Percentiles rank a stretch among this genome's conserved stretches.
phyloP scores from a whole-genome alignment of 257 asterid species.

The Parsonsia alboflavescens region DNA sequence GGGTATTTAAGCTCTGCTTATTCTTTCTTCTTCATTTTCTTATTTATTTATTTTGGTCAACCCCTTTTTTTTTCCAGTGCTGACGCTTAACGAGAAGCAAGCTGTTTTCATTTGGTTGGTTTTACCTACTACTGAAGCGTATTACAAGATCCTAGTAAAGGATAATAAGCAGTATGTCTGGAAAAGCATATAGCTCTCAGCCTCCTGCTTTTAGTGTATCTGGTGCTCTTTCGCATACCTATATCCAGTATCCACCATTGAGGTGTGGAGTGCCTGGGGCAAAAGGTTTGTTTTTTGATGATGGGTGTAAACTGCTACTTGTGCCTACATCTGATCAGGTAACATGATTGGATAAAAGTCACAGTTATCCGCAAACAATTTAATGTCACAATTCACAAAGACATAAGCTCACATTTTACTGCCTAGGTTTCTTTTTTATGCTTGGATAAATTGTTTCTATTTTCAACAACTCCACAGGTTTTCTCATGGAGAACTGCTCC shows the following conservation, averaged over 20 bases:
- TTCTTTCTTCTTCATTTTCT: not conserved
- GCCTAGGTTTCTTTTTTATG: slow-evolving; percentile 13
- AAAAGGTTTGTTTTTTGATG: slow-evolving; percentile 61
- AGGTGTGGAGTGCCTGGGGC: slow-evolving; percentile 63
- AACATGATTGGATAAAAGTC: slow-evolving; percentile 5
- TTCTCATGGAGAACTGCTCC: slow-evolving; percentile 82
- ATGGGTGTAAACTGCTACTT: slow-evolving; percentile 67
- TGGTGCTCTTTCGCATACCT: slow-evolving; percentile 80
- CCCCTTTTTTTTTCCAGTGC: slow-evolving; percentile 4
- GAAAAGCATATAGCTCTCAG: slow-evolving; percentile 60
- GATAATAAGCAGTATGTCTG: slow-evolving; percentile 41
- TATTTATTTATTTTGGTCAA: not conserved
- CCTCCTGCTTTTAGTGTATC: slow-evolving; percentile 60
- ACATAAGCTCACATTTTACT: not conserved
- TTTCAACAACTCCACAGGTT: slow-evolving; percentile 39
- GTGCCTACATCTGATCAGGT: slow-evolving; percentile 77
- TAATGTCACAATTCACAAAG: not conserved
- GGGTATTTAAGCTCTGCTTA: not conserved
- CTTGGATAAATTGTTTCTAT: slow-evolving; percentile 17
- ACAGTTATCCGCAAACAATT: not conserved
- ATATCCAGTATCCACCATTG: slow-evolving; percentile 75
- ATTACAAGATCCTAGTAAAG: slow-evolving; percentile 21
- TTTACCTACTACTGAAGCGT: slow-evolving; percentile 13
- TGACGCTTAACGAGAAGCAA: not conserved
- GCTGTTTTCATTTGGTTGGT: not conserved